Evolutionary conservation across 2,329 filamentous ascomycete genomes (phyloP), one percentile per base, ranked within the genome.

Genomic region (Alternaria hordeiaustralica): DNA sequence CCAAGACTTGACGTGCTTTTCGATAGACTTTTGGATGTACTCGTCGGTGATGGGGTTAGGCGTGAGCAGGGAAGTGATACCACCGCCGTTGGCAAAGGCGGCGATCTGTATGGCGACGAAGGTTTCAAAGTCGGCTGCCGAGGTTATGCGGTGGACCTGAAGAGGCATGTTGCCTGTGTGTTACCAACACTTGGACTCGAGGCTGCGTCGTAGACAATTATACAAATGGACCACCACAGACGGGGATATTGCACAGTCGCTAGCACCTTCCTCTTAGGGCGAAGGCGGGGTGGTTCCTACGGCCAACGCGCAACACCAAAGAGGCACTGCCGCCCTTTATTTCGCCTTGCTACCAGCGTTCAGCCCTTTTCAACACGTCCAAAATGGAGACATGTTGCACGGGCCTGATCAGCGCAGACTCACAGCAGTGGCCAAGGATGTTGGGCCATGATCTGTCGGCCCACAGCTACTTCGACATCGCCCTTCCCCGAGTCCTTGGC

Each of bases 151-250:
- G 8, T 69, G 73, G 21, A 81, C 44, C 71, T 80, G 69, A 46
- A 81, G 75, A 18, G 74, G 72, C 79, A 81, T 81, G 1, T 58
- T 70, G 54, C 15, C 9, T 36, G 30, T 43, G 21, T 30, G 20
- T 55, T 46, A 47, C 20, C 13, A 41, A 25, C 20, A 41, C 28
- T 23, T 23, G 49, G 28, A 36, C 20, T 36, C 13, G 25, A 18
- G 25, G 33, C 23, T 30, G 46, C 28, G 20, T 55, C 18, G 25
- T 28, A 46, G 36, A 21, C 36, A 33, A 15, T 30, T 25, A 46
- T 30, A 18, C 41, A 7, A 26, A 15, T 25, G 15, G 13, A 30
- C 20, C 36, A 21, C 20, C 30, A 25, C 23, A 33, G 28, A 53
- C 30, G 11, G 20, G 28, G 15, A 36, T 57, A 15, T 28, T 25